Conservation (phyloP, 1,139 yeast genomes). For the Geotrichum europaeum region DNA sequence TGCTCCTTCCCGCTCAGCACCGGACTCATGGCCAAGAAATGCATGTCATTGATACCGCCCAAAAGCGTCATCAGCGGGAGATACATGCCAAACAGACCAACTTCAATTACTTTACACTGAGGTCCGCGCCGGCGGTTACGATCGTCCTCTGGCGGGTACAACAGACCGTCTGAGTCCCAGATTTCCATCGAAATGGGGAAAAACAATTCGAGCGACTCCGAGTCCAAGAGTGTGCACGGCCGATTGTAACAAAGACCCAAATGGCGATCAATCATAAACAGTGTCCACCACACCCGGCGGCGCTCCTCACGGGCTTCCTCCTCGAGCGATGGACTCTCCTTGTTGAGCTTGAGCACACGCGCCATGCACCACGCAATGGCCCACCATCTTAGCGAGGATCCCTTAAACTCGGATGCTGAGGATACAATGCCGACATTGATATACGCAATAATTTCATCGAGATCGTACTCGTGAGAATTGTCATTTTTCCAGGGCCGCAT, state of each 20-base stretch:
- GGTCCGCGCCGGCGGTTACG: slow-evolving; percentile 23
- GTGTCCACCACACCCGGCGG: slow-evolving; percentile 42
- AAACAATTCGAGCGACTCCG: slow-evolving; percentile 33
- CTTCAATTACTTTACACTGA: slow-evolving; percentile 20
- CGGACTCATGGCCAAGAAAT: slow-evolving; percentile 20
- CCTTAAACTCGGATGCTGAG: slow-evolving; percentile 39
- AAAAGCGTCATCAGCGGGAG: slow-evolving; percentile 28
- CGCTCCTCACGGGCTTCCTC: slow-evolving; percentile 39
- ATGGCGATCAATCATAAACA: slow-evolving; percentile 40
- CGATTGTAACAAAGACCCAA: slow-evolving; percentile 38
- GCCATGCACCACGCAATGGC: slow-evolving; percentile 36
- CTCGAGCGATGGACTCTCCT: slow-evolving; percentile 27
- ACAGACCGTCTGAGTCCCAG: slow-evolving; percentile 31
- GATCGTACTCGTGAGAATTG: slow-evolving; percentile 24
- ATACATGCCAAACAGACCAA: slow-evolving; percentile 28
- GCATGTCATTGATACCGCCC: slow-evolving; percentile 26
- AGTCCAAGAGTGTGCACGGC: slow-evolving; percentile 34
- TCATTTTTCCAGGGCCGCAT: slow-evolving; percentile 27
- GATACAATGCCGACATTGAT: slow-evolving; percentile 38
- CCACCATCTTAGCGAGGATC: slow-evolving; percentile 40
- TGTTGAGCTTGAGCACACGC: slow-evolving; percentile 32
- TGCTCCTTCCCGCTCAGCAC: slow-evolving; percentile 20
- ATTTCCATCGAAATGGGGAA: slow-evolving; percentile 35
- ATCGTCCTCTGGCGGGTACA: slow-evolving; percentile 27
- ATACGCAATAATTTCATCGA: slow-evolving; percentile 38